Conservation (phyloP, 1,139 yeast genomes). For the Pichia sp. region DNA sequence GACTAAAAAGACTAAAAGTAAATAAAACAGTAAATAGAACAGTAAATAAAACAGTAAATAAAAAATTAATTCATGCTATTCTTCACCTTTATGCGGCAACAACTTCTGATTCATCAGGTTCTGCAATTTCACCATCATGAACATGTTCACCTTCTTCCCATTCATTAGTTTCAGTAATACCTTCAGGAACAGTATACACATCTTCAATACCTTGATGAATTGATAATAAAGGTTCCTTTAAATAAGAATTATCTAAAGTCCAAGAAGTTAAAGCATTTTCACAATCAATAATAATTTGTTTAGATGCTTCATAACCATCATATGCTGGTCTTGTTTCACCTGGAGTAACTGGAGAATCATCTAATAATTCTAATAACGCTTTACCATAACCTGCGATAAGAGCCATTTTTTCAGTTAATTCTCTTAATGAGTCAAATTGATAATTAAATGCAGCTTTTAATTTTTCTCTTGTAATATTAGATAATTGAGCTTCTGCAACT, state of each 20-base stretch:
- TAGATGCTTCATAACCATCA: slow-evolving; percentile 96
- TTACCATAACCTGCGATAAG: slow-evolving; percentile 98
- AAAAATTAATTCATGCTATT: neutral
- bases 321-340: slow-evolving; percentile 99
- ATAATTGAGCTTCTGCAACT: slow-evolving; percentile 98
- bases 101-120: slow-evolving; percentile 21
- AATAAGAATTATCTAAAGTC: slow-evolving; percentile 94
- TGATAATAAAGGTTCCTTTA: slow-evolving; percentile 81
- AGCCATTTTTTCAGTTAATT: slow-evolving; percentile 93
- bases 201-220: slow-evolving; percentile 67
- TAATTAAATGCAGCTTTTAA: slow-evolving; percentile 95
- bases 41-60: too few relatives aligned
- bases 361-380: slow-evolving; percentile 90
- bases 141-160: slow-evolving; percentile 15
- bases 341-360: slow-evolving; percentile 95
- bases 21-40: too few relatives aligned
- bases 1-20: too few relatives aligned
- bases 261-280: slow-evolving; percentile 93
- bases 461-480: slow-evolving; percentile 96
- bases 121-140: slow-evolving; percentile 28
- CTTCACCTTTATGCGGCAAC: slow-evolving; percentile 7
- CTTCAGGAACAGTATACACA: slow-evolving; percentile 45
- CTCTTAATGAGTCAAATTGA: slow-evolving; percentile 94
- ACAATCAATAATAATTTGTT: slow-evolving; percentile 95
- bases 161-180: slow-evolving; percentile 19